A percentile compares a stretch with the other conserved stretches of the same genome.
Evolutionary conservation across 768 basidiomycete genomes (phyloP).

Genomic region (Tephrocybe sp.): DNA sequence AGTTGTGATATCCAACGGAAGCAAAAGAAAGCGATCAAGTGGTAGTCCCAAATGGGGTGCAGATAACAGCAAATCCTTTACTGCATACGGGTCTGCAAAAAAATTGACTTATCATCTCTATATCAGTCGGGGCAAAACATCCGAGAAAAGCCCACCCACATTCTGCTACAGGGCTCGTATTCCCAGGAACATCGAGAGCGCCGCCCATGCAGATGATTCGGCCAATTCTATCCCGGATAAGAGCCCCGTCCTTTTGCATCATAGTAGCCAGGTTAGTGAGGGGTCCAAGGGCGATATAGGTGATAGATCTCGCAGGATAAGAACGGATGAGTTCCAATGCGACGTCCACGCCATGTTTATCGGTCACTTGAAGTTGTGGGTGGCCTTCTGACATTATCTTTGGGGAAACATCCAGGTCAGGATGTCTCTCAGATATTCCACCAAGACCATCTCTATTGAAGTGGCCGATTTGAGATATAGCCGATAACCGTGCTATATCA

Average conservation of each 20-base stretch:
- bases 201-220: constrained; percentile 93
- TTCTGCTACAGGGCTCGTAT: constrained; percentile 78
- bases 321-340: constrained; percentile 54
- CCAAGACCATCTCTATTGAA: constrained; percentile 65
- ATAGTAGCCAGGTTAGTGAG: constrained; percentile 79
- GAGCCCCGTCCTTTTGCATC: constrained; percentile 51
- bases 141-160: constrained; percentile 48
- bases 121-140: constrained; percentile 2
- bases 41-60: constrained; percentile 47
- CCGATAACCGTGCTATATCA: not conserved
- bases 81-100: constrained; percentile 87
- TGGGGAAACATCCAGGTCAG: constrained; percentile 50
- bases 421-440: constrained; percentile 59
- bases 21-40: constrained; percentile 63
- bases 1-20: constrained; percentile 84
- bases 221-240: constrained; percentile 60
- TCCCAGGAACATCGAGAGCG: constrained; percentile 88
- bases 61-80: constrained; percentile 61
- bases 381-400: constrained; percentile 24
- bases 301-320: constrained; percentile 51
- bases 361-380: constrained; percentile 47
- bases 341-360: constrained; percentile 51
- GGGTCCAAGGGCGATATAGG: constrained; percentile 75
- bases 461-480: not conserved
- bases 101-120: constrained; percentile 61